Percentiles rank a stretch among this genome's conserved stretches.
These are phyloP conservation scores for Didymosphaeria variabile DNA, from an alignment of 2,329 filamentous ascomycete species.

Conservation along the genomic window DNA sequence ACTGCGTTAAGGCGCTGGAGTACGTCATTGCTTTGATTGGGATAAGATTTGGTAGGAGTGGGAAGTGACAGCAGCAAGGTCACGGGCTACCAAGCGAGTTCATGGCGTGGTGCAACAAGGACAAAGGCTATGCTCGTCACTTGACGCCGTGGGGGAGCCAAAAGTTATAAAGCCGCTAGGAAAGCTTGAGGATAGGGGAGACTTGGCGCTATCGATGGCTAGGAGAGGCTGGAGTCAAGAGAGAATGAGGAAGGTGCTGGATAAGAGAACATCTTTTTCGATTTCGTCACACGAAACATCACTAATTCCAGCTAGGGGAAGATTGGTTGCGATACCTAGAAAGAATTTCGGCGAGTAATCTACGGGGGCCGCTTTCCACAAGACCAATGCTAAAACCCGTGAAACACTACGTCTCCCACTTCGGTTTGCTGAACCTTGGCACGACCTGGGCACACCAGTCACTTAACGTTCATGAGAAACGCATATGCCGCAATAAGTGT, in stretches of 20 bases:
- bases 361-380: background rate
- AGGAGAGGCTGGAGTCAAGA: slow-evolving; percentile 50
- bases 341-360: slow-evolving; percentile 38
- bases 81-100: slow-evolving; percentile 52
- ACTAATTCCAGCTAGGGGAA: slow-evolving; percentile 38
- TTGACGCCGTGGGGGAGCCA: slow-evolving; percentile 54
- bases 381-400: no score
- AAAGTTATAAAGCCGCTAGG: slow-evolving; percentile 54
- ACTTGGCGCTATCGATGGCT: slow-evolving; percentile 51
- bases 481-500: no score
- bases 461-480: no score
- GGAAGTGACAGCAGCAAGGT: slow-evolving; percentile 53
- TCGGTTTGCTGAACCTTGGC: no score
- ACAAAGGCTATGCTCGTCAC: slow-evolving; percentile 52
- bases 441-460: no score
- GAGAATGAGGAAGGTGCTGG: slow-evolving; percentile 50
- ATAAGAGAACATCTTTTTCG: background rate
- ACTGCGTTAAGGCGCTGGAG: slow-evolving; percentile 53
- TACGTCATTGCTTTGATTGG: slow-evolving; percentile 50
- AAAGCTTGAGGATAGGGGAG: slow-evolving; percentile 44
- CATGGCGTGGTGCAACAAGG: slow-evolving; percentile 54
- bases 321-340: slow-evolving; percentile 53
- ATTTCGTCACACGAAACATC: background rate
- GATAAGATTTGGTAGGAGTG: slow-evolving; percentile 50
- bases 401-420: no score